phyloP scores from a whole-genome alignment of 768 basidiomycete species.

The Leucogyrophana mollusca region DNA sequence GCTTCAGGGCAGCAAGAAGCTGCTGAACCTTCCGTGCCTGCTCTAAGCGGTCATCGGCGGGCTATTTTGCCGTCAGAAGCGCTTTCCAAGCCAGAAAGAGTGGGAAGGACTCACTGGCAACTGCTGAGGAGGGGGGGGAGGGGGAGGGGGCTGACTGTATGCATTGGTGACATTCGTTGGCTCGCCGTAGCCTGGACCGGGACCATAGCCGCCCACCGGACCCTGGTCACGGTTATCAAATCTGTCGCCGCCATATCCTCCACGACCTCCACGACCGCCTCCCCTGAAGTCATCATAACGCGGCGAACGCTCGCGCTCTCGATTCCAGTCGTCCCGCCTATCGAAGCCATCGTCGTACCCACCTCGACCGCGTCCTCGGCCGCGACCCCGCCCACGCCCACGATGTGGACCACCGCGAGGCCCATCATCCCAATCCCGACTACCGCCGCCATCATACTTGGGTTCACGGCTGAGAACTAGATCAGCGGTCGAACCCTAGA shows the following conservation, averaged over 20 bases:
- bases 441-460: slow-evolving; percentile 34
- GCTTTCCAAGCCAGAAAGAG: background rate
- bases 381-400: slow-evolving; percentile 37
- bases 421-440: slow-evolving; percentile 47
- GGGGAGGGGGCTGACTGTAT: slow-evolving; percentile 24
- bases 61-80: slow-evolving; percentile 27
- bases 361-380: slow-evolving; percentile 42
- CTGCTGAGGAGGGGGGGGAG: slow-evolving; percentile 1
- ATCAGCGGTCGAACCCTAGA: slow-evolving; percentile 7
- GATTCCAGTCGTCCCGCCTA: slow-evolving; percentile 37
- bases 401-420: slow-evolving; percentile 36
- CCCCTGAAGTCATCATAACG: slow-evolving; percentile 35
- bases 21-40: slow-evolving; percentile 88
- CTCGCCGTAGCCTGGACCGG: slow-evolving; percentile 22
- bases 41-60: slow-evolving; percentile 77
- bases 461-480: slow-evolving; percentile 24
- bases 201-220: slow-evolving; percentile 18
- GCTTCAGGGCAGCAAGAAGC: slow-evolving; percentile 77
- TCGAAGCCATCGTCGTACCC: slow-evolving; percentile 32
- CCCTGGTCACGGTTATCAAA: slow-evolving; percentile 41
- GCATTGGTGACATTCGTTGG: slow-evolving; percentile 18
- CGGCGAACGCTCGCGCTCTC: slow-evolving; percentile 32
- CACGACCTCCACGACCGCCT: slow-evolving; percentile 36
- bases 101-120: slow-evolving; percentile 29
- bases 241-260: slow-evolving; percentile 43